Base-by-base conservation (phyloP, 2,329 filamentous ascomycete species). In the Aspergillus spinulosporus region DNA sequence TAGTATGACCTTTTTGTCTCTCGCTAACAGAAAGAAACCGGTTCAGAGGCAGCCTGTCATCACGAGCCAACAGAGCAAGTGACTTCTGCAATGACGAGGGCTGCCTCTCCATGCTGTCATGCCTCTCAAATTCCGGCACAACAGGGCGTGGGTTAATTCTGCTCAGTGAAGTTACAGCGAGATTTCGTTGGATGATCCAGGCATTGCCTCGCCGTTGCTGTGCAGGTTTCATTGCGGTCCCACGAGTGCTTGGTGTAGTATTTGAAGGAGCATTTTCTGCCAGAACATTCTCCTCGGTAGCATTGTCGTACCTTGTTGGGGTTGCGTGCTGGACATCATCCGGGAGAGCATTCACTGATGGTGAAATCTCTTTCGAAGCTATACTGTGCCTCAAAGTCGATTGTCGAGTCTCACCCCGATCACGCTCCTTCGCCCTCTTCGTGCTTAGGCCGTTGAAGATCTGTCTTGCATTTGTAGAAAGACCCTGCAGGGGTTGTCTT, bases 121-220 rank as follows among this genome's bases (percentile, higher is more conserved):
- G 43, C 8, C 61, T 63, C 49, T 60, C 61, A 32, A 65, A 57
- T 55, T 74, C 73, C 21, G 69, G 62, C 42, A 65, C 65, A n/a
- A 68, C 74, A 34, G 74, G 73, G 32, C 75, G 66, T 49, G 68
- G 62, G 48, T 56, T 61, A 37, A 67, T 71, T 52, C 73, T 65
- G 48, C 63, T 69, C 15, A 77, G 56, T 7, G 74, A 75, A 29
- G 72, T 68, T 28, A 75, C 64, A 2, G 66, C 70, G 56, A 69
- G 58, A 42, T 70, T 70, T 51, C 70, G 65, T 44, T 66, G 66
- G 49, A 73, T 56, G 21, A 74, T 58, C 70, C 72, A 75, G 54
- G 69, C 66, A 29, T 69, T 59, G 5, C 66, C 65, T 52, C 55
- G 61, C 29, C 61, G 58, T 48, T 65, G 60, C n/a, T 62, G 60